Evolutionary conservation across 805 yeast genomes (phyloP).

Genomic region (Teunomyces lycoperdinae): DNA sequence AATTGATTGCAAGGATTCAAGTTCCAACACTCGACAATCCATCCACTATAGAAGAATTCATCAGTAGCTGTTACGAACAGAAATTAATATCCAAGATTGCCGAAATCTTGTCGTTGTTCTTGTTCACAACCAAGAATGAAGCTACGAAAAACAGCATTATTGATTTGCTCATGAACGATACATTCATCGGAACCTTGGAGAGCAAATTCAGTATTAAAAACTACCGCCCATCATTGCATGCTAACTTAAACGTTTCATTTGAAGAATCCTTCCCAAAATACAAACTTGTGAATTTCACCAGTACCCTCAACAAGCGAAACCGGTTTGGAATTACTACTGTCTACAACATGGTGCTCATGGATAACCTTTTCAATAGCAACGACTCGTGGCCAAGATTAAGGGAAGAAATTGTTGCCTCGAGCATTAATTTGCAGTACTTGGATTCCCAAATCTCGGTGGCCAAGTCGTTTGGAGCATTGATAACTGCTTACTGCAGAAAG

Average conservation of each 20-base stretch:
- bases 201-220: constrained; percentile 42
- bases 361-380: constrained; percentile 47
- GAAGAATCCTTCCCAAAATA: constrained; percentile 45
- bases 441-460: constrained; percentile 68
- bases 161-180: constrained; percentile 35
- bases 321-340: constrained; percentile 52
- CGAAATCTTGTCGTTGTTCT: constrained; percentile 69
- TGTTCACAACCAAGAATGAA: constrained; percentile 55
- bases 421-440: constrained; percentile 60
- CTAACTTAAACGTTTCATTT: constrained; percentile 45
- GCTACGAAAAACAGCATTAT: constrained; percentile 42
- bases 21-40: constrained; percentile 13
- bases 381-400: constrained; percentile 41
- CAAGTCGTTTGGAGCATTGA: constrained; percentile 73
- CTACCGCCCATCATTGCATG: constrained; percentile 46
- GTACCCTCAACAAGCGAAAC: constrained; percentile 42
- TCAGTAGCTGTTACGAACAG: constrained; percentile 50
- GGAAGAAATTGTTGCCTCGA: constrained; percentile 52
- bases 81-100: constrained; percentile 64
- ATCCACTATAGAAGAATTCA: constrained; percentile 18
- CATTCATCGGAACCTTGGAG: constrained; percentile 30
- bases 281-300: constrained; percentile 50
- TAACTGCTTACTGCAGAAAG: constrained; percentile 61
- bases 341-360: constrained; percentile 64
- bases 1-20: constrained; percentile 36